Evolutionary conservation across 2,329 filamentous ascomycete species (phyloP), one percentile per base, ranked within the genome.

Genomic region (Lecanosticta acicola): DNA sequence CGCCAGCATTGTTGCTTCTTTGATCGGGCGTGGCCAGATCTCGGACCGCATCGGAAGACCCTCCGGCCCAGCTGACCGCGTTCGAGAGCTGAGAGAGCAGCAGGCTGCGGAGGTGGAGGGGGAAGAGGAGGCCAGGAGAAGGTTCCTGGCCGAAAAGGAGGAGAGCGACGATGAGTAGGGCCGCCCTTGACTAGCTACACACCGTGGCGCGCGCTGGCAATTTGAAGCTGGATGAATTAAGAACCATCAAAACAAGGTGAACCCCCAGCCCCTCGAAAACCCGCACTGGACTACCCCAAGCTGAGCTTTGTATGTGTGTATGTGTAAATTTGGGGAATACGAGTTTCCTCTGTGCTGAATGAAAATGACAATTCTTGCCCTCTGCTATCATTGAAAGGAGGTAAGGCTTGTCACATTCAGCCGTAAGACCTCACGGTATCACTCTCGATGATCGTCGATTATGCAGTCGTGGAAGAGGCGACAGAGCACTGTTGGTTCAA

Each of bases 21-120:
- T 96, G 55, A 78, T 96, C 52, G 88, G 87, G 33, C 81, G 90
- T 50, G 85, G 89, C 60, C 84, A 90, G 70, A 81, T 94, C 56
- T 75, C 73, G 34, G 74, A 79, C 56, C 71, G 75, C 59, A 70
- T 82, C 56, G 72, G 63, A 42, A 65, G 62, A 51, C 54, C 67
- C 32, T 62, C 69, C 14, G 65, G 68, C 33, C 70, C 73, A 3
- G 69, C 69, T 11, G 72, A 76, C 51, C 66, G 71, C 26, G 65
- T 76, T 32, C 66, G 71, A 60, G 71, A 72, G 33, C 67, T 82
- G 51, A 68, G 76, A 43, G 59, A 60, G 5, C 45, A 56, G 16
- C 62, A 65, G 52, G 49, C 39, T 14, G 50, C 59, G 39, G 48
- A 56, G 40, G 41, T 58, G 14, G 54, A 59, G 46, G 50, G 60